These are phyloP conservation scores for Malania oleifera DNA, from an alignment of 164 flowering plant genomes.

Conservation along the genomic window DNA sequence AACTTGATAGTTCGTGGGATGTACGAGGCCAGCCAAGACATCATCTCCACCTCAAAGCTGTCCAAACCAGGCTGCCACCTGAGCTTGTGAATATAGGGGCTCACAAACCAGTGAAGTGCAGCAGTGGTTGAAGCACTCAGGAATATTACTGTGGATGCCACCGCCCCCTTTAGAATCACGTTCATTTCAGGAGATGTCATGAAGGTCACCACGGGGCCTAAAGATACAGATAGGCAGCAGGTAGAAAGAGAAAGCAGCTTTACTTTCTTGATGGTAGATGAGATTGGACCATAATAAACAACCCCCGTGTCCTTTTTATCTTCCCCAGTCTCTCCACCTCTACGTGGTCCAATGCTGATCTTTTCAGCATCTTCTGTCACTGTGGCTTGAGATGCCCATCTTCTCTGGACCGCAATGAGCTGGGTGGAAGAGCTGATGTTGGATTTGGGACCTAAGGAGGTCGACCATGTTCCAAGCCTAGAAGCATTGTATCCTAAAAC, in stretches of 20 bases:
- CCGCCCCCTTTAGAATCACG: conserved; percentile 86
- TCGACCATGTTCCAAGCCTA: conserved; percentile 24
- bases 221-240: conserved; percentile 87
- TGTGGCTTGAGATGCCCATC: conserved; percentile 58
- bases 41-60: conserved; percentile 80
- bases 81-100: conserved; percentile 88
- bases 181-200: conserved; percentile 81
- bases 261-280: conserved; percentile 89
- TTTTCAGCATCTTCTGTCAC: conserved; percentile 44
- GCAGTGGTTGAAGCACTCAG: conserved; percentile 88
- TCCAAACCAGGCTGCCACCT: conserved; percentile 94
- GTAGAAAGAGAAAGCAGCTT: conserved; percentile 93
- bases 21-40: conserved; percentile 80
- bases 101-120: conserved; percentile 93
- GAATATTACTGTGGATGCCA: conserved; percentile 84
- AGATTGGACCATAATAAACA: conserved; percentile 80
- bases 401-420: conserved; percentile 26
- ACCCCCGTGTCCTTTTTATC: conserved; percentile 46
- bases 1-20: conserved; percentile 67
- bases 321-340: conserved; percentile 26
- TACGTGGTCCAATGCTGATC: conserved; percentile 79
- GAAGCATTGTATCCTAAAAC: conserved; percentile 31
- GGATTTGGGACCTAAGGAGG: conserved; percentile 5
- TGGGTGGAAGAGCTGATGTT: conserved; percentile 14
- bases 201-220: conserved; percentile 91